Evolutionary conservation across 345 rosid genomes (phyloP), one percentile per base, ranked within the genome.

Genomic region (Bruguiera parviflora): DNA sequence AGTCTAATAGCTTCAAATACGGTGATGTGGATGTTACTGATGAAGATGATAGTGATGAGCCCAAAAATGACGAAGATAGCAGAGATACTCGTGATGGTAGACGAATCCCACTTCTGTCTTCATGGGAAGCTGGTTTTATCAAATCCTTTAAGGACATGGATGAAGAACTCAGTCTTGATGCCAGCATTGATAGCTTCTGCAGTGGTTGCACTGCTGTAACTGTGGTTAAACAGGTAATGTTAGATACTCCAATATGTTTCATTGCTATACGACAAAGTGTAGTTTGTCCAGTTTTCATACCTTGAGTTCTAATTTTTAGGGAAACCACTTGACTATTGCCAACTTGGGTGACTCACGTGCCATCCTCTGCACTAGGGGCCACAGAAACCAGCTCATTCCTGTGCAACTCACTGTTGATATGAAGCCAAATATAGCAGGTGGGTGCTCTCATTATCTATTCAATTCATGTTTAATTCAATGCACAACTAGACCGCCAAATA

Each of bases 331-430:
- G 83, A 71, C 92, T 66, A 75, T 96, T 11, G 83, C 96, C n/a
- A 92, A 96, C 76, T 79, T 92, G 81, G 99, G 97, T 2, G 98
- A 96, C 79, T 96, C 98, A 62, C 87, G 99, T 5, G 99, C 98
- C 0, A 77, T 96, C 77, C 96, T 96, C 56, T 88, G 92, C 66
- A 85, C 87, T 4, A 84, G 87, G 74, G 89, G 81, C 73, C 67
- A 61, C 72, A 74, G 62, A 74, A 86, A 85, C 73, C 86, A 82
- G 63, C 82, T 84, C 6, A 53, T 84, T 73, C 90, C 99, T 24
- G 69, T 90, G 76, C 99, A 92, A 64, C 91, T 96, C 73, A 92
- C 99, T 0, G 84, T 80, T 61, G 99, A 92, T 77, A 75, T 92
- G 82, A 96, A 92, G 75, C 99, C 98, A 0, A 81, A 84, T 76